A percentile compares a stretch with the other conserved stretches of the same genome.
phyloP scores from a whole-genome alignment of 2,329 filamentous ascomycete species.

The Xylariaceae sp. region DNA sequence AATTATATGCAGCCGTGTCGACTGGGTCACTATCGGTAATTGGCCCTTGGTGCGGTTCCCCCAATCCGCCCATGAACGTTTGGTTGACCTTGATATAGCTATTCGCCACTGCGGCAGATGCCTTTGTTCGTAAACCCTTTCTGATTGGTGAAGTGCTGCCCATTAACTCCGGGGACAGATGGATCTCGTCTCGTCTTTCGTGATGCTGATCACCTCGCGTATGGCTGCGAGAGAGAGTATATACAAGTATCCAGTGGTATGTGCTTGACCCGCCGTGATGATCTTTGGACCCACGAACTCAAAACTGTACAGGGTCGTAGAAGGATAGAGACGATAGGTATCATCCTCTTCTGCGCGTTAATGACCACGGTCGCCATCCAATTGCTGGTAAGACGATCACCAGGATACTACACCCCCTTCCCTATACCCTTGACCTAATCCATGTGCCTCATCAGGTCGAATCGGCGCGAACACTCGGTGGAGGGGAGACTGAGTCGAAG shows the following conservation, averaged over 20 bases:
- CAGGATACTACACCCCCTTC: not conserved
- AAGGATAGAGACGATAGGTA: conserved; percentile 59
- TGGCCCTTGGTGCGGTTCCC: conserved; percentile 14
- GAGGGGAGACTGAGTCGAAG: conserved; percentile 36
- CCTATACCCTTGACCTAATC: conserved; percentile 9
- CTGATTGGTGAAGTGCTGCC: conserved; percentile 11
- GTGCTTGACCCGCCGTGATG: conserved; percentile 13
- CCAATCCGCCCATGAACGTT: conserved; percentile 6
- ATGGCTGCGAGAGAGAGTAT: conserved; percentile 56
- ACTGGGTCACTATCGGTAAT: conserved; percentile 52
- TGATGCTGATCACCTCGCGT: conserved; percentile 57
- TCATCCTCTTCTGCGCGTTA: conserved; percentile 62
- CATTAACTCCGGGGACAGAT: conserved; percentile 34
- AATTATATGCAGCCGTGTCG: conserved; percentile 54
- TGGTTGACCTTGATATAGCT: conserved; percentile 32
- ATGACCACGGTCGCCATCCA: conserved; percentile 65
- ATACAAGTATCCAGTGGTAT: conserved; percentile 57
- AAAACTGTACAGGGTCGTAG: conserved; percentile 43
- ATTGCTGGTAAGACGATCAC: conserved; percentile 43
- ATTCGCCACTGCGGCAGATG: conserved; percentile 63
- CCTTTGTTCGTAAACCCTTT: conserved; percentile 41
- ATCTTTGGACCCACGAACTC: conserved; percentile 7
- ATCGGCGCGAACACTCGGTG: conserved; percentile 48
- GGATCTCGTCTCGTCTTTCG: conserved; percentile 60
- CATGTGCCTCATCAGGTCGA: conserved; percentile 37